A percentile compares a stretch with the other conserved stretches of the same genome.
Conservation (phyloP, 305 asterid species). For the Nicotiana rustica region DNA sequence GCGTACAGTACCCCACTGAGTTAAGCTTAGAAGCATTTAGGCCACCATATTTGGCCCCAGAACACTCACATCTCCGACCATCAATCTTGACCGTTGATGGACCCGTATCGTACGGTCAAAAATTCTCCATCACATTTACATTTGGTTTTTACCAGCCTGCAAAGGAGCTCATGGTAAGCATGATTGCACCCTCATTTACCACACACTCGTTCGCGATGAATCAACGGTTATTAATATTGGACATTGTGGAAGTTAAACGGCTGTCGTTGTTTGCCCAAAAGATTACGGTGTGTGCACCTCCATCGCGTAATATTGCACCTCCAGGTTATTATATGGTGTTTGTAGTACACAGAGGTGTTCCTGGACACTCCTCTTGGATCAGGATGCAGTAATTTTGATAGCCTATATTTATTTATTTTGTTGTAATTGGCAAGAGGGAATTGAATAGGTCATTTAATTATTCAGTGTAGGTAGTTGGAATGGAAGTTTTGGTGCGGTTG, state of each 20-base stretch:
- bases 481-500: neutral
- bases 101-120: slow-evolving; percentile 55
- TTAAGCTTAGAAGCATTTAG: slow-evolving; percentile 67
- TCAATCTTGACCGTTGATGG: slow-evolving; percentile 59
- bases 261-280: slow-evolving; percentile 41
- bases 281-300: slow-evolving; percentile 63
- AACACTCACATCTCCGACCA: slow-evolving; percentile 57
- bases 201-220: slow-evolving; percentile 88
- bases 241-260: slow-evolving; percentile 41
- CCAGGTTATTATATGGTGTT: slow-evolving; percentile 86
- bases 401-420: neutral
- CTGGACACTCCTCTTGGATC: slow-evolving; percentile 73
- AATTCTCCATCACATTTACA: slow-evolving; percentile 56
- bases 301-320: slow-evolving; percentile 67
- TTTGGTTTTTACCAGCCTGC: slow-evolving; percentile 36
- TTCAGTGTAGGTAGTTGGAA: slow-evolving; percentile 18
- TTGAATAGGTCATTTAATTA: slow-evolving; percentile 9
- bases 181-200: slow-evolving; percentile 80
- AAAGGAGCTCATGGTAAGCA: slow-evolving; percentile 49
- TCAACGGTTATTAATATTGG: slow-evolving; percentile 72
- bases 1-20: slow-evolving; percentile 74
- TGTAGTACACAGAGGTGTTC: slow-evolving; percentile 64
- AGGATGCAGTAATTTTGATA: slow-evolving; percentile 44
- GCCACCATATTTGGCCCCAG: slow-evolving; percentile 66
- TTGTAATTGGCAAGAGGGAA: neutral